Evolutionary conservation across 192 early-diverging fungal species (phyloP).

Genomic region (Backusella westeae): DNA sequence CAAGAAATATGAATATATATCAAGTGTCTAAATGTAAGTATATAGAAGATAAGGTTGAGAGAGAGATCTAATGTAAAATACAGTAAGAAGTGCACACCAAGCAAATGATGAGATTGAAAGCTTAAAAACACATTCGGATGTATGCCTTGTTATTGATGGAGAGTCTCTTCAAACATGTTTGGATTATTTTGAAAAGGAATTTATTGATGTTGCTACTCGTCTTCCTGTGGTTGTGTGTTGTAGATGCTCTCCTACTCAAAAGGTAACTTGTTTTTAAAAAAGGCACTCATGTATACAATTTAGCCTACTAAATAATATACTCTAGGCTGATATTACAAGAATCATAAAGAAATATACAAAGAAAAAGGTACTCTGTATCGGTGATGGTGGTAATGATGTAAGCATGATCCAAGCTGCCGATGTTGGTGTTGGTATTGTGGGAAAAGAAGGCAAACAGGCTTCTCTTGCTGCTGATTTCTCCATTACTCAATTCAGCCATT

Average conservation of each 20-base stretch:
- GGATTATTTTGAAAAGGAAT: constrained; percentile 72
- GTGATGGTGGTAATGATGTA: constrained; percentile 97
- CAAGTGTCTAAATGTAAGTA: constrained; percentile 67
- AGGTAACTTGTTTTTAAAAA: constrained; percentile 39
- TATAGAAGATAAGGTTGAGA: neutral
- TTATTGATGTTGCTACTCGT: constrained; percentile 71
- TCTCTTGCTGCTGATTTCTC: constrained; percentile 94
- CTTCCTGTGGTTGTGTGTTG: constrained; percentile 92
- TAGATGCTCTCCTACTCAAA: constrained; percentile 96
- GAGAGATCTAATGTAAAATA: neutral
- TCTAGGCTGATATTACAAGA: constrained; percentile 75
- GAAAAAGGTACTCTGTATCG: constrained; percentile 83
- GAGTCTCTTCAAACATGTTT: constrained; percentile 80
- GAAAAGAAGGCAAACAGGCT: constrained; percentile 95
- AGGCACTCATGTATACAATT: neutral
- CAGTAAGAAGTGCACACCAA: constrained; percentile 46
- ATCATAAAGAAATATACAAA: constrained; percentile 74
- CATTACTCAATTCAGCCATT: constrained; percentile 81
- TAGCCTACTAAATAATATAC: neutral
- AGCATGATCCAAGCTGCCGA: constrained; percentile 96
- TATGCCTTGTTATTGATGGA: constrained; percentile 89
- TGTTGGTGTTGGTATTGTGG: constrained; percentile 94
- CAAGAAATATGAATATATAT: constrained; percentile 84
- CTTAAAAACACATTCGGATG: constrained; percentile 70
- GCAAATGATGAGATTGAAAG: constrained; percentile 71